A percentile compares a stretch with the other conserved stretches of the same genome.
Evolutionary conservation across 345 rosid species (phyloP).

Genomic region (Diplotaxis tenuifolia): DNA sequence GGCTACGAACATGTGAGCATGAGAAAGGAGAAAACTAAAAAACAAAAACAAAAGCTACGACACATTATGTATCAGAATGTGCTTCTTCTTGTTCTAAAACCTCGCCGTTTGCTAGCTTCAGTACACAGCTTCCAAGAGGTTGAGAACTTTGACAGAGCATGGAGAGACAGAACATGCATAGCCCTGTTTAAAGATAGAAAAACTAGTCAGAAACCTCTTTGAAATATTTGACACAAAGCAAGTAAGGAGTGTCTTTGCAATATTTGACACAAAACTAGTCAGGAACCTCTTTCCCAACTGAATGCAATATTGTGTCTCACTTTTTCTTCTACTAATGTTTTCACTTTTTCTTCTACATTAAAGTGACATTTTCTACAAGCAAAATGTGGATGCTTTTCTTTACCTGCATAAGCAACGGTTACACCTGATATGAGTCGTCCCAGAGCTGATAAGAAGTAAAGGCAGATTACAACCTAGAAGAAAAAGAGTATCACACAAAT

Average conservation of each 20-base stretch:
- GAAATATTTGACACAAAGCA: slow-evolving; percentile 14
- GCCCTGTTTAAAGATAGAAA: slow-evolving; percentile 45
- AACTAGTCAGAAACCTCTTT: slow-evolving; percentile 19
- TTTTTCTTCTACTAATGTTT: not conserved
- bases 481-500: not conserved
- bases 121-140: slow-evolving; percentile 38
- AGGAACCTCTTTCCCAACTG: not conserved
- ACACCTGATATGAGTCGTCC: slow-evolving; percentile 85
- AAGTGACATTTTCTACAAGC: not conserved
- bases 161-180: slow-evolving; percentile 79
- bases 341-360: not conserved
- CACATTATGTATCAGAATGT: slow-evolving; percentile 23
- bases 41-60: slow-evolving; percentile 12
- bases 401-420: slow-evolving; percentile 93
- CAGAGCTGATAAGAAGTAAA: slow-evolving; percentile 66
- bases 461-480: slow-evolving; percentile 72
- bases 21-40: not conserved
- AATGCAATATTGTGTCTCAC: not conserved
- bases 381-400: slow-evolving; percentile 23
- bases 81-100: slow-evolving; percentile 28
- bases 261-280: slow-evolving; percentile 10
- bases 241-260: slow-evolving; percentile 1
- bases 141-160: slow-evolving; percentile 59
- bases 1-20: slow-evolving; percentile 24
- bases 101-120: slow-evolving; percentile 44